phyloP scores from a whole-genome alignment of 2,329 filamentous ascomycete genomes.

The Ceratocystis cubensis region DNA sequence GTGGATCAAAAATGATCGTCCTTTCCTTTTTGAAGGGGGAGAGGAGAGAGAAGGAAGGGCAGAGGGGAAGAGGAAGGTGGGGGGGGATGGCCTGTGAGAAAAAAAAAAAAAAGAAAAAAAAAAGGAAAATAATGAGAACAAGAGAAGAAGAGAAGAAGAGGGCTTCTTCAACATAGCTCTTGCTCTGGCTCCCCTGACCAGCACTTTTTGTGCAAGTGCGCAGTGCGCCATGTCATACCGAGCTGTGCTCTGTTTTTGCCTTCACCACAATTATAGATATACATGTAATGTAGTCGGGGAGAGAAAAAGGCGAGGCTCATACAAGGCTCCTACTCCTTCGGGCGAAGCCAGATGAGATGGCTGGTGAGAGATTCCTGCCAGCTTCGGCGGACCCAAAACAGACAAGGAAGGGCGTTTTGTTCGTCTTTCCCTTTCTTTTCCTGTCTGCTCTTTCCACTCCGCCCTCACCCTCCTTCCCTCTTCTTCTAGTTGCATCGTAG shows the following conservation, averaged over 20 bases:
- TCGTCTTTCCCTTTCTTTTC: neutral
- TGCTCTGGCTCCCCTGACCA: neutral
- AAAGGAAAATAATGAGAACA: neutral
- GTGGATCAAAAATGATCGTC: slow-evolving; percentile 11
- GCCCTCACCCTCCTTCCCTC: neutral
- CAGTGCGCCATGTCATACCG: no score
- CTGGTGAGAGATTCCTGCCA: neutral
- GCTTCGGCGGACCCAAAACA: neutral
- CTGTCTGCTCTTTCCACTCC: neutral
- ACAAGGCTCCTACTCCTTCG: neutral
- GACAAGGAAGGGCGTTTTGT: neutral
- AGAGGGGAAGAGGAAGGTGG: neutral
- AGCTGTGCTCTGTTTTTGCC: neutral
- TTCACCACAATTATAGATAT: neutral
- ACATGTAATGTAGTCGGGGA: neutral
- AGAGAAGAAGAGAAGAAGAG: neutral
- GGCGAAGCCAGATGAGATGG: slow-evolving; percentile 6
- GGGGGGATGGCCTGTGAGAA: neutral
- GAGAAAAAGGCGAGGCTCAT: neutral
- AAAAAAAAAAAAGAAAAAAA: neutral
- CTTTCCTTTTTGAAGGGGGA: slow-evolving; percentile 5
- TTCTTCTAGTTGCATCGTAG: neutral
- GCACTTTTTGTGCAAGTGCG: neutral
- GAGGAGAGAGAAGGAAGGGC: neutral
- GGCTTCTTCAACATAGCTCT: neutral